These are phyloP conservation scores for Chimonanthus praecox DNA, from an alignment of 164 flowering plant genomes.

Conservation along the genomic window DNA sequence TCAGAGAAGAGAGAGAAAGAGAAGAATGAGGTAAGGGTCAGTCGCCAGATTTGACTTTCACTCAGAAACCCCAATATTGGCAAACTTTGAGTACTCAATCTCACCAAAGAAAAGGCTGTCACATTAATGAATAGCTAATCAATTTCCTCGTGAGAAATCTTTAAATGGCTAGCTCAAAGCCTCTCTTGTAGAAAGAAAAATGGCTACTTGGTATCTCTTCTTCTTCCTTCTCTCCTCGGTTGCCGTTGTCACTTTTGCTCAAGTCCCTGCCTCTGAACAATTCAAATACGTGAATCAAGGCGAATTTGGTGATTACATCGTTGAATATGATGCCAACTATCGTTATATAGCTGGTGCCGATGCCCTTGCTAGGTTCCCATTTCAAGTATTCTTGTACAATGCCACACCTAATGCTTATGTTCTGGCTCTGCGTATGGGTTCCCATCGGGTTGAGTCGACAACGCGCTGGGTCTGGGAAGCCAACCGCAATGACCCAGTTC, in stretches of 20 bases:
- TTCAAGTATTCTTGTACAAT: slow-evolving; percentile 30
- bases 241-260: no score
- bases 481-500: slow-evolving; percentile 25
- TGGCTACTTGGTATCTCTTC: no score
- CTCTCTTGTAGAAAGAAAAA: no score
- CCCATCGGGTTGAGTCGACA: slow-evolving; percentile 6
- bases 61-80: no score
- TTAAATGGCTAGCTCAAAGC: no score
- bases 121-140: no score
- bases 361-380: slow-evolving; percentile 13
- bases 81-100: no score
- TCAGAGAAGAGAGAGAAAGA: not conserved
- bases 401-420: slow-evolving; percentile 25
- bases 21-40: not conserved
- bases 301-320: slow-evolving; percentile 28
- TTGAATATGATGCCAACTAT: slow-evolving; percentile 39
- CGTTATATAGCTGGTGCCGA: slow-evolving; percentile 11
- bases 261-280: slow-evolving; percentile 36
- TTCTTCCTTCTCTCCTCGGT: no score
- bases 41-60: no score
- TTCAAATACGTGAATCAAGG: slow-evolving; percentile 42
- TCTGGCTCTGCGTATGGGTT: slow-evolving; percentile 28
- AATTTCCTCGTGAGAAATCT: no score
- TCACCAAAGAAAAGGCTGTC: no score
- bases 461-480: slow-evolving; percentile 46